These are phyloP conservation scores for Graphilbum fragrans DNA, from an alignment of 2,329 filamentous ascomycete genomes.

Conservation along the genomic window DNA sequence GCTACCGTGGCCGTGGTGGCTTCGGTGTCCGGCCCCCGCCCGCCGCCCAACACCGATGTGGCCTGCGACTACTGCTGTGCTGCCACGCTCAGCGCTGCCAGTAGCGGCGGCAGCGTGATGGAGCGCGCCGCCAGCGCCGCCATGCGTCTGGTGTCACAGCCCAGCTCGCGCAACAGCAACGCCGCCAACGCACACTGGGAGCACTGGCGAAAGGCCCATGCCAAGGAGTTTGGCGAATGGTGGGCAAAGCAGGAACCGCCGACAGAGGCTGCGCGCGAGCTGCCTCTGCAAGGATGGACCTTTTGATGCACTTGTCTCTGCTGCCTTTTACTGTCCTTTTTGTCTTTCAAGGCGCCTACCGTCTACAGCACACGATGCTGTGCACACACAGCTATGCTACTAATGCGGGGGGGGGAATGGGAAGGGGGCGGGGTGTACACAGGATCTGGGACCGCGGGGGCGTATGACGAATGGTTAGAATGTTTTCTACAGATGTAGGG, in stretches of 20 bases:
- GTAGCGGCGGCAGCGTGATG: neutral
- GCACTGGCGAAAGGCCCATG: conserved; percentile 2
- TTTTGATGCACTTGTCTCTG: neutral
- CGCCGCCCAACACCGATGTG: neutral
- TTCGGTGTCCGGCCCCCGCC: neutral
- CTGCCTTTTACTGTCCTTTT: neutral
- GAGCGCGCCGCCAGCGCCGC: neutral
- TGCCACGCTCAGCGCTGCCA: neutral
- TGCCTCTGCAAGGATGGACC: conserved; percentile 1
- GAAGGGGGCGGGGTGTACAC: no score
- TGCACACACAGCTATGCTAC: no score
- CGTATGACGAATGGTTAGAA: no score
- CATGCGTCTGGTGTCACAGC: neutral
- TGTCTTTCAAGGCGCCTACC: no score
- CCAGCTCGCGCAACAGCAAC: neutral
- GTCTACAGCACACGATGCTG: no score
- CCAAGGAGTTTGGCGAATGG: conserved; percentile 3
- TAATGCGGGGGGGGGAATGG: no score
- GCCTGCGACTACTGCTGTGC: conserved; percentile 1
- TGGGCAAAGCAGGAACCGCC: conserved; percentile 8
- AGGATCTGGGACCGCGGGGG: no score
- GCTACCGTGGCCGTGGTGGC: neutral
- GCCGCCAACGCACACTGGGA: conserved; percentile 3
- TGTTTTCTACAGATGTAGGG: no score
- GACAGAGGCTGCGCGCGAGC: conserved; percentile 3